A percentile compares a stretch with the other conserved stretches of the same genome.
These are phyloP conservation scores for Clitopilus hobsonii DNA, from an alignment of 768 basidiomycete species.

Conservation along the genomic window DNA sequence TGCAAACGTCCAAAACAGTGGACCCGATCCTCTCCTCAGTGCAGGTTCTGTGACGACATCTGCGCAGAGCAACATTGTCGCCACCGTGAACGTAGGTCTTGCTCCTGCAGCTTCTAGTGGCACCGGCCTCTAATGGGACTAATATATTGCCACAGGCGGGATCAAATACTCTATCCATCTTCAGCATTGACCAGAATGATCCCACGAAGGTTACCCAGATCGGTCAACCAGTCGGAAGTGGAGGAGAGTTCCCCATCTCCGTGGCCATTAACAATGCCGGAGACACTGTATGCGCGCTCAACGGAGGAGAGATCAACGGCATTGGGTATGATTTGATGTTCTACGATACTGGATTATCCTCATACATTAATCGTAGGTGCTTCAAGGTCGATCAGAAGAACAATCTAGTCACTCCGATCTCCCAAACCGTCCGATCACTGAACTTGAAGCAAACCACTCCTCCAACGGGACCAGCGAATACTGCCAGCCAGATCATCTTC, in stretches of 20 bases:
- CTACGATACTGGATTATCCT: neutral
- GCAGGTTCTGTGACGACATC: slow-evolving; percentile 39
- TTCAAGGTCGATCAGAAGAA: slow-evolving; percentile 35
- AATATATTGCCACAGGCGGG: slow-evolving; percentile 29
- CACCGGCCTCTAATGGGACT: neutral
- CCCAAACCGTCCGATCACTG: no score
- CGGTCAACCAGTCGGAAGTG: slow-evolving; percentile 36
- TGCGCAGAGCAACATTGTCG: slow-evolving; percentile 25
- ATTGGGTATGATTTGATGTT: slow-evolving; percentile 28
- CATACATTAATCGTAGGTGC: slow-evolving; percentile 24
- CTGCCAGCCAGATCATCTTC: slow-evolving; percentile 40
- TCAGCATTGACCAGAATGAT: slow-evolving; percentile 36
- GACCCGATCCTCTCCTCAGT: slow-evolving; percentile 36
- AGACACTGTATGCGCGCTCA: slow-evolving; percentile 32
- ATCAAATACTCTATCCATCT: slow-evolving; percentile 39
- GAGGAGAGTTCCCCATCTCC: slow-evolving; percentile 54
- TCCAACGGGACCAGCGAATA: slow-evolving; percentile 41
- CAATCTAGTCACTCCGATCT: no score
- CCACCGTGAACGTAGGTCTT: slow-evolving; percentile 28
- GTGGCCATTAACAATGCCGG: slow-evolving; percentile 29
- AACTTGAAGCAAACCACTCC: slow-evolving; percentile 47
- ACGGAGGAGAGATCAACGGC: slow-evolving; percentile 39
- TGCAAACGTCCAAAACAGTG: slow-evolving; percentile 23
- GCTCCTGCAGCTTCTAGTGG: neutral
- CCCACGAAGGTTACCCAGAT: slow-evolving; percentile 41